Evolutionary conservation across 441 rosid genomes (phyloP).

Genomic region (Mallotus japonicus): DNA sequence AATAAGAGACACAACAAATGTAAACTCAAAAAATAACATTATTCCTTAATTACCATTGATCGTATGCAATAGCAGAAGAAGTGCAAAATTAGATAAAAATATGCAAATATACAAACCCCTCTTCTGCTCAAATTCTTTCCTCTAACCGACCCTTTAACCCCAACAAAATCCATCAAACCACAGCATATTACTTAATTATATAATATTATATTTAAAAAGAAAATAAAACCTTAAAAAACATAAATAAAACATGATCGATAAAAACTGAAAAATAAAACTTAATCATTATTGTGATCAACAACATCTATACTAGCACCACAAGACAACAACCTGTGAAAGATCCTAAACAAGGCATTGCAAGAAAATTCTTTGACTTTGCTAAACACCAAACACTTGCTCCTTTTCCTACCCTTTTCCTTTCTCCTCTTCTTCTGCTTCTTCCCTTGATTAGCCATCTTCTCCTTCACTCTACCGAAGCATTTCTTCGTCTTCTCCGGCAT

Average conservation of each 20-base stretch:
- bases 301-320: slow-evolving; percentile 77
- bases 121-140: too few relatives aligned
- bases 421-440: slow-evolving; percentile 16
- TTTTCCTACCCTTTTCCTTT: slow-evolving; percentile 27
- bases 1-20: too few relatives aligned
- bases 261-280: not conserved
- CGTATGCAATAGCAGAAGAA: too few relatives aligned
- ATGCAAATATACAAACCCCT: too few relatives aligned
- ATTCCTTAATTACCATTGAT: too few relatives aligned
- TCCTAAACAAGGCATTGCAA: slow-evolving; percentile 53
- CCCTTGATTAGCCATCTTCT: slow-evolving; percentile 26
- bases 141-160: too few relatives aligned
- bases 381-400: slow-evolving; percentile 40
- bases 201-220: too few relatives aligned
- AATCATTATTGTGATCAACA: slow-evolving; percentile 37
- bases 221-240: slow-evolving; percentile 2
- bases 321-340: slow-evolving; percentile 65
- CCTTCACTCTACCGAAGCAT: slow-evolving; percentile 44
- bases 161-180: too few relatives aligned
- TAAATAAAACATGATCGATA: not conserved
- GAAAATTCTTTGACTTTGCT: slow-evolving; percentile 58
- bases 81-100: too few relatives aligned
- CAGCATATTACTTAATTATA: not conserved
- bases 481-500: slow-evolving; percentile 40
- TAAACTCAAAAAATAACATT: too few relatives aligned